Conservation (phyloP, 352 stramenopile species). For the Phytophthora quininea region DNA sequence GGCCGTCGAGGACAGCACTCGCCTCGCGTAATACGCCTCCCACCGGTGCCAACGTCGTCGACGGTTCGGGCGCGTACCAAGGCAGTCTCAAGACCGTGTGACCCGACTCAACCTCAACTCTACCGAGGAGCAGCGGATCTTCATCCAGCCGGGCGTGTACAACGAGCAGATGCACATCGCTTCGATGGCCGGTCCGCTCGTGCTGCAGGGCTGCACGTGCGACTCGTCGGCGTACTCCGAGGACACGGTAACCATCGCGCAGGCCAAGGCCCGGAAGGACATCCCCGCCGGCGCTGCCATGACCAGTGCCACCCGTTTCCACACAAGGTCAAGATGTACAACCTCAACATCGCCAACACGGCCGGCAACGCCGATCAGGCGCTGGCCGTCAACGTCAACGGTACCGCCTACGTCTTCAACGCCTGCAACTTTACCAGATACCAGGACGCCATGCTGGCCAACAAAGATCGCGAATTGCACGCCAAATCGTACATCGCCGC, state of each 20-base stretch:
- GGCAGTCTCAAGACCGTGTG: slow-evolving; percentile 29
- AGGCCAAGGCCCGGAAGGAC: slow-evolving; percentile 31
- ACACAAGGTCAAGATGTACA: slow-evolving; percentile 40
- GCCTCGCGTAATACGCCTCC: slow-evolving; percentile 20
- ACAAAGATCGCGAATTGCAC: slow-evolving; percentile 9
- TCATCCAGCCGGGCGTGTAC: slow-evolving; percentile 30
- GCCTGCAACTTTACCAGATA: slow-evolving; percentile 28
- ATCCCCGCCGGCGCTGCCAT: slow-evolving; percentile 32
- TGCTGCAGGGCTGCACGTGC: slow-evolving; percentile 30
- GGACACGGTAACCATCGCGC: slow-evolving; percentile 31
- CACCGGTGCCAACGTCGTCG: slow-evolving; percentile 23
- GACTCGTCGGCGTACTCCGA: slow-evolving; percentile 25
- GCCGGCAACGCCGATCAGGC: slow-evolving; percentile 28
- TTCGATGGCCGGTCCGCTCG: slow-evolving; percentile 19
- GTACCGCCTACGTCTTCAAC: slow-evolving; percentile 34
- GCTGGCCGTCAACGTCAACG: slow-evolving; percentile 32
- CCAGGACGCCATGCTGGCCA: slow-evolving; percentile 26
- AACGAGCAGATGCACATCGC: slow-evolving; percentile 27
- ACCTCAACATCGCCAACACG: slow-evolving; percentile 36
- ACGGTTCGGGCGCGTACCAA: slow-evolving; percentile 27
- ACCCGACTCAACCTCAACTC: slow-evolving; percentile 17
- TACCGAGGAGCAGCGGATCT: slow-evolving; percentile 29
- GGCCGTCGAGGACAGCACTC: background rate
- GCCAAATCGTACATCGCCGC: background rate
- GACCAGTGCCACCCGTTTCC: slow-evolving; percentile 30